Conservation (phyloP, 805 yeast species). For the Hanseniaspora valbyensis region DNA sequence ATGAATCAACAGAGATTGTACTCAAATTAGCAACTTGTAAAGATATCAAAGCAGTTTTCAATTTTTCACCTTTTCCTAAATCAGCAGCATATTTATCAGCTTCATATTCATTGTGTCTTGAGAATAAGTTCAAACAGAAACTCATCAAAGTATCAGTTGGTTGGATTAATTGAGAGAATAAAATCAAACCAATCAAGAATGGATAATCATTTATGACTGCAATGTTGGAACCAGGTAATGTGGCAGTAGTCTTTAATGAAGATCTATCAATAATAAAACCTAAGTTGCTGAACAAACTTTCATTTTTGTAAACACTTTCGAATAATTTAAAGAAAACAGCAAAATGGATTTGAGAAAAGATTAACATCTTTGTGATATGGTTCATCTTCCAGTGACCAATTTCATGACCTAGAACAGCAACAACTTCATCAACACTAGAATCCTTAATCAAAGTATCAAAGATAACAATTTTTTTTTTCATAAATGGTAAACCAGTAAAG, state of each 20-base stretch:
- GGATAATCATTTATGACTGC: conserved; percentile 44
- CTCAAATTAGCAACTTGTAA: conserved; percentile 72
- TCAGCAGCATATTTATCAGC: conserved; percentile 80
- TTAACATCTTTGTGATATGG: conserved; percentile 70
- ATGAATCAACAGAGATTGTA: conserved; percentile 80
- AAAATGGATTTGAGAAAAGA: conserved; percentile 52
- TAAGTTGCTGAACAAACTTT: conserved; percentile 64
- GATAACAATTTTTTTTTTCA: conserved; percentile 78
- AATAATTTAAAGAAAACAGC: conserved; percentile 60
- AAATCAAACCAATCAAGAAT: conserved; percentile 63
- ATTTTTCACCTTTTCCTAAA: conserved; percentile 57
- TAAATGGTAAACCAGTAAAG: conserved; percentile 93
- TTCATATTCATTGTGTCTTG: conserved; percentile 84
- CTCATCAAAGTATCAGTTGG: conserved; percentile 65
- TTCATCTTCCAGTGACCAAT: conserved; percentile 94
- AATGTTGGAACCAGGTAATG: conserved; percentile 12
- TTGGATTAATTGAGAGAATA: conserved; percentile 65
- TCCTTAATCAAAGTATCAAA: conserved; percentile 83
- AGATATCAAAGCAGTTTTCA: conserved; percentile 61
- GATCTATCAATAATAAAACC: conserved; percentile 43
- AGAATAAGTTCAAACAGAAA: conserved; percentile 55
- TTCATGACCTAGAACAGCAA: conserved; percentile 96
- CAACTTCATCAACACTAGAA: conserved; percentile 65
- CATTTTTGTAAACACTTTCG: conserved; percentile 68
- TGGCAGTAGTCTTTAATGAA: conserved; percentile 11